Base-by-base conservation (phyloP, 1,284 basidiomycete genomes). In the Sporisorium exsertum region DNA sequence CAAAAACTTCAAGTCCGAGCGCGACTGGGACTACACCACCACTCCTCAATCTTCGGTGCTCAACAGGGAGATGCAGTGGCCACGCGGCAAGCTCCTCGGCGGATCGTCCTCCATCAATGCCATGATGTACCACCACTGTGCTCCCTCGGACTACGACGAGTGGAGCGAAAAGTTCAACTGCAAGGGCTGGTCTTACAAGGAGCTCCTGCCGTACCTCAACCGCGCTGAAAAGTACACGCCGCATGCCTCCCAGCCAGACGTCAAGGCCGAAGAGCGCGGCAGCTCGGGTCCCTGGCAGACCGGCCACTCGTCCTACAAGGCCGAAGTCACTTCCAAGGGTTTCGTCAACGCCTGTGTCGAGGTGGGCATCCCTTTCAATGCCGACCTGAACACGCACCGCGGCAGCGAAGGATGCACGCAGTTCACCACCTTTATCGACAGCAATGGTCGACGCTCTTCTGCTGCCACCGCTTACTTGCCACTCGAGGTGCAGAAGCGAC, bases 21-120 rank as follows among this genome's bases (percentile, higher is more conserved):
- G 70, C 6, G 79, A 81, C 58, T 81, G 79, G 79, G 68, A 79
- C 62, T 81, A 81, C 58, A 72, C 74, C 60, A 81, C 79, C 40
- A 66, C 67, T 0, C 58, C 74, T 5, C 77, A 81, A 64, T 6
- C 60, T 27, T 18, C 65, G 6, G 61, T 81, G 43, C 55, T 47
- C 42, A 64, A 66, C 59, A 43, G 58, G 15, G 61, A 75, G 63
- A 64, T 76, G 56, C 74, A 72, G 59, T 80, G 74, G 78, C 78
- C 78, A 2, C 59, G 79, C 22, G 75, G 77, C 27, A 74, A 75
- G 61, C 51, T 78, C 22, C 55, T 79, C n/a, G 74, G 88, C 4
- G 88, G 88, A 0, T 85, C 81, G 0, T 87, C 87, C 5, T 84
- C 85, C 20, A 87, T 89, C 62, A 89, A 89, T 64, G 83, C 82